A percentile compares a stretch with the other conserved stretches of the same genome.
These are phyloP conservation scores for Rubia tinctorum DNA, from an alignment of 305 asterid species.

Conservation along the genomic window DNA sequence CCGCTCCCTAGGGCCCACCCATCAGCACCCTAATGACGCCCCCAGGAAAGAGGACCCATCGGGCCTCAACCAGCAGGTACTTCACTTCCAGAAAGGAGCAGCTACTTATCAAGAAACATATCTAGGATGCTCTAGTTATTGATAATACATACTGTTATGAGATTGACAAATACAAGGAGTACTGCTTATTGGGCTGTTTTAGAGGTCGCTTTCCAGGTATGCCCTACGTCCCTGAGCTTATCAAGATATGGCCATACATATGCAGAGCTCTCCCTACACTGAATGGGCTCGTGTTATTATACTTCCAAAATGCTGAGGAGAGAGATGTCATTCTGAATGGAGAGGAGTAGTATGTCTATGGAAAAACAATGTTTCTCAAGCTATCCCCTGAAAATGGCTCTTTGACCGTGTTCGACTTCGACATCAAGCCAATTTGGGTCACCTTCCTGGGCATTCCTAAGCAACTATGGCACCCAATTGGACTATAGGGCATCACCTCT, in stretches of 20 bases:
- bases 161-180: neutral
- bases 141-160: no score
- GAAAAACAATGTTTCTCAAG: neutral
- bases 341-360: neutral
- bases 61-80: no score
- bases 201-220: neutral
- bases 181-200: neutral
- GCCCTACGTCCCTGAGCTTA: neutral
- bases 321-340: neutral
- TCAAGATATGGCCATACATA: neutral
- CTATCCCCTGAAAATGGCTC: neutral
- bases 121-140: no score
- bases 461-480: neutral
- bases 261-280: neutral
- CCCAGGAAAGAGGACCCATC: no score
- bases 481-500: neutral
- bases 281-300: neutral
- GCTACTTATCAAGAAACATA: no score
- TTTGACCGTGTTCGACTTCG: neutral
- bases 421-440: neutral
- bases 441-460: neutral
- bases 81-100: no score
- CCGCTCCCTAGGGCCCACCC: no score
- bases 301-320: neutral
- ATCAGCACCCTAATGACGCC: no score